phyloP scores from a whole-genome alignment of 768 basidiomycete species.

The Suillus placidus region DNA sequence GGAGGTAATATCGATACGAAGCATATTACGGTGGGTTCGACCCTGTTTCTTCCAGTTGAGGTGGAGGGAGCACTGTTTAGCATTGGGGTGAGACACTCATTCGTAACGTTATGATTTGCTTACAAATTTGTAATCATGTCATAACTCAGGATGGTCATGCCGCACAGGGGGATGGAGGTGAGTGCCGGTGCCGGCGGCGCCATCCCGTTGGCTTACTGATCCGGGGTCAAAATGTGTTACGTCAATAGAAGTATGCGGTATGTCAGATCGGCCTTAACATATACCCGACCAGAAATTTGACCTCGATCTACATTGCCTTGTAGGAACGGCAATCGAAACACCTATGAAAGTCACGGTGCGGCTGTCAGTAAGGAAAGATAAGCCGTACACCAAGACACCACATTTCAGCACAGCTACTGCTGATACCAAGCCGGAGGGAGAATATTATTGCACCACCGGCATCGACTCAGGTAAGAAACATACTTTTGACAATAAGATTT shows the following conservation, averaged over 20 bases:
- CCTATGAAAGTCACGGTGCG: constrained; percentile 58
- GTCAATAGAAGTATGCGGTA: constrained; percentile 59
- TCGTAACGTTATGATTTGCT: background rate
- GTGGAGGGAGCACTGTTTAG: constrained; percentile 64
- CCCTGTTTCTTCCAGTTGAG: constrained; percentile 58
- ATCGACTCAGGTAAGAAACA: constrained; percentile 43
- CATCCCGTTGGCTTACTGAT: background rate
- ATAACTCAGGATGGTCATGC: constrained; percentile 60
- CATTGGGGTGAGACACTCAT: constrained; percentile 47
- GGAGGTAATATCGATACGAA: constrained; percentile 67
- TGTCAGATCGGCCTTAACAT: constrained; percentile 19
- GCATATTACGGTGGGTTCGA: constrained; percentile 56
- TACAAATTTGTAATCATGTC: background rate
- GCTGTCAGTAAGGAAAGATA: constrained; percentile 58
- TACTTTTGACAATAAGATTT: background rate
- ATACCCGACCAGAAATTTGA: constrained; percentile 1
- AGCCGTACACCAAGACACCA: constrained; percentile 58
- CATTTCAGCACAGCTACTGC: constrained; percentile 47
- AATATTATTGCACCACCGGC: constrained; percentile 62
- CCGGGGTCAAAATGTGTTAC: background rate
- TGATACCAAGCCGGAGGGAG: constrained; percentile 28
- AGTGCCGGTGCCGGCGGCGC: constrained; percentile 18
- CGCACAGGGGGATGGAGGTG: constrained; percentile 68
- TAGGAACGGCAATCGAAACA: constrained; percentile 67
- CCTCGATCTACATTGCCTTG: background rate